Evolutionary conservation across 768 basidiomycete species (phyloP), one percentile per base, ranked within the genome.

Genomic region (Termitomyces titanicus): DNA sequence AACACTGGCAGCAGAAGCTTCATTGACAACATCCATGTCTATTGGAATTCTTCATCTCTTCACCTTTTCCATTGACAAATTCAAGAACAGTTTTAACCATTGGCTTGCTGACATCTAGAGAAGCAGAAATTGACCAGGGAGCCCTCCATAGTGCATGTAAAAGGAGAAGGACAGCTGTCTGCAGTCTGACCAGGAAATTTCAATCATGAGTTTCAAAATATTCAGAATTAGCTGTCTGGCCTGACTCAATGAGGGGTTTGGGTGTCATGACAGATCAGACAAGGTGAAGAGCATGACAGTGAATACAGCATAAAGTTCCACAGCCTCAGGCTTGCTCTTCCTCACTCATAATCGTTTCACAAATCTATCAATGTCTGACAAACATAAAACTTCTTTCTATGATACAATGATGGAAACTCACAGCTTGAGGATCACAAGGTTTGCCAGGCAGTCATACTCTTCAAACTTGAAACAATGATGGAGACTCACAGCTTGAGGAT

Each of bases 141-240:
- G 93, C 82, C 53, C 86, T 79, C 97, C 97, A 98, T 18, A 94
- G 75, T 8, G 76, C 76, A 25, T 73, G 76, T 13, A 92, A 63
- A 12, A 89, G 66, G 0, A 94, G 91, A 20, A 94, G 71, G 18
- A 85, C 76, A 2, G 82, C 78, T 27, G 84, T 70, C 35, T 97
- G 86, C 56, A 96, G 74, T 56, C 79, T 83, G 61, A 98, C 86
- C 48, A 98, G 80, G 69, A 97, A n/a, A n/a, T n/a, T n/a, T n/a
- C n/a, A 91, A 64, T 91, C 89, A 65, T 88, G 85, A 0, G 92
- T 81, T 61, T 94, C 89, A 57, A 96, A 95, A 66, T 87, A 91
- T 34, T 85, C 86, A 5, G 78, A 69, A 60, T 94, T 88, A 1
- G 82, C n/a, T 85, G 22, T 89, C 86, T 64, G 83, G 82, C 68